Conservation (phyloP, 768 basidiomycete genomes). For the Amanita rimosa region DNA sequence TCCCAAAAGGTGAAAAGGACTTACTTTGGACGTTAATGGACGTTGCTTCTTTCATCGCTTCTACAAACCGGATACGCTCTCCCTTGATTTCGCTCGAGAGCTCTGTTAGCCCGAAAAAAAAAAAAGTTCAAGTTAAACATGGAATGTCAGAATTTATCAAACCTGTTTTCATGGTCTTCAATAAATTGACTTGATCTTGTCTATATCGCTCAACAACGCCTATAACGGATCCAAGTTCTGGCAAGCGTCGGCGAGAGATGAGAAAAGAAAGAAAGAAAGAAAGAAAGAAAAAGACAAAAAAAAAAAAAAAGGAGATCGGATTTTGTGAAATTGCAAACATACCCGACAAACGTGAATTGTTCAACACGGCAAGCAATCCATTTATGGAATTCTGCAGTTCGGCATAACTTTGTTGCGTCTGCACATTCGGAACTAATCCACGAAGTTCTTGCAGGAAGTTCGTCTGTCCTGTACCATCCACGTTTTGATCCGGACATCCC, state of each 20-base stretch:
- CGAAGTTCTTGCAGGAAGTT: conserved; percentile 26
- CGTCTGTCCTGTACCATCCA: conserved; percentile 8
- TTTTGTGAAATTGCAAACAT: too few relatives aligned
- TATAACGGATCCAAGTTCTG: conserved; percentile 48
- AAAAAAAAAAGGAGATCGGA: too few relatives aligned
- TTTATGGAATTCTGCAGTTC: conserved; percentile 30
- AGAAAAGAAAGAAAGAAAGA: too few relatives aligned
- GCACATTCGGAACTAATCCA: conserved; percentile 21
- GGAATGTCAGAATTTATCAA: neutral
- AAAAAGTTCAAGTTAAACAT: neutral
- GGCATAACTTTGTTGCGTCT: conserved; percentile 22
- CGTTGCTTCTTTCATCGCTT: conserved; percentile 93
- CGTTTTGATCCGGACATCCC: conserved; percentile 18
- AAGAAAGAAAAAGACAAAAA: too few relatives aligned
- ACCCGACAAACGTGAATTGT: conserved; percentile 9
- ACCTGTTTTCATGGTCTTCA: conserved; percentile 60
- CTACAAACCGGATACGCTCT: conserved; percentile 77
- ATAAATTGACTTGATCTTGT: conserved; percentile 59
- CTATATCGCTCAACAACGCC: conserved; percentile 59
- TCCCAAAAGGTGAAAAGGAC: conserved; percentile 5
- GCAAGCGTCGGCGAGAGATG: neutral
- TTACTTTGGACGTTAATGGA: conserved; percentile 75
- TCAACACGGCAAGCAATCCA: conserved; percentile 21
- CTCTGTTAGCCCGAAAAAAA: conserved; percentile 27
- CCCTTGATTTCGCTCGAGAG: conserved; percentile 78